Base-by-base conservation (phyloP, 768 basidiomycete species). In the Lactarius indigo region DNA sequence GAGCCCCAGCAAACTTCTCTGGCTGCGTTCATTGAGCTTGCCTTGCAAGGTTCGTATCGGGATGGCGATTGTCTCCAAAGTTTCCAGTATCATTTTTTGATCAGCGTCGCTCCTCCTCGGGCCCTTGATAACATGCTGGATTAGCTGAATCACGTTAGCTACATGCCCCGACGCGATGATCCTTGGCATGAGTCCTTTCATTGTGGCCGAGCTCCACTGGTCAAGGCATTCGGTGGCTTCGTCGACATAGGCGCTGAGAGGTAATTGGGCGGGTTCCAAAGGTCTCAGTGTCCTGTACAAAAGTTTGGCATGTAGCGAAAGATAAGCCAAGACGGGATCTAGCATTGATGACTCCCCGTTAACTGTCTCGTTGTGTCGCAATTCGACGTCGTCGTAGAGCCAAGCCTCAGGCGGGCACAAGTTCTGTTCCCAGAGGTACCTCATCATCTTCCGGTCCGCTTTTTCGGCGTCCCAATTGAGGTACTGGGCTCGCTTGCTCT, bases 111-210 rank as follows among this genome's bases (percentile, higher is more conserved):
- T 50, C 5, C 28, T 42, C 26, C 33, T 61, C n/a, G 31, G n/a
- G 61, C 20, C 23, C 23, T 47, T 44, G 9, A 52, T 50, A 8
- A 47, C 44, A 26, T 42, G 42, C 17, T 30, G 33, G 26, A 47
- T 50, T 7, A 61, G 44, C 10, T 61, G 61, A n/a, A 61, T 61
- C 44, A 52, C 33, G 18, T 61, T 61, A 17, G 41, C 61, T 5
- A 61, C 44, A 23, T 61, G 61, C n/a, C 61, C 61, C 30, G 61
- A 61, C 17, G 31, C 44, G 26, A 61, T 50, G 17, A 61, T 61
- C 18, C 33, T 42, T 15, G 30, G 31, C 31, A 61, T 61, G n/a
- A 61, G 44, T 10, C 52, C 26, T 30, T n/a, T 42, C 37, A 61
- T 50, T 5, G 50, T 50, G 20, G 61, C 30, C 15, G 41, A 33